Percentiles rank a stretch among this genome's conserved stretches.
Conservation (phyloP, 257 asterid species). For the Euphrasia confusa region DNA sequence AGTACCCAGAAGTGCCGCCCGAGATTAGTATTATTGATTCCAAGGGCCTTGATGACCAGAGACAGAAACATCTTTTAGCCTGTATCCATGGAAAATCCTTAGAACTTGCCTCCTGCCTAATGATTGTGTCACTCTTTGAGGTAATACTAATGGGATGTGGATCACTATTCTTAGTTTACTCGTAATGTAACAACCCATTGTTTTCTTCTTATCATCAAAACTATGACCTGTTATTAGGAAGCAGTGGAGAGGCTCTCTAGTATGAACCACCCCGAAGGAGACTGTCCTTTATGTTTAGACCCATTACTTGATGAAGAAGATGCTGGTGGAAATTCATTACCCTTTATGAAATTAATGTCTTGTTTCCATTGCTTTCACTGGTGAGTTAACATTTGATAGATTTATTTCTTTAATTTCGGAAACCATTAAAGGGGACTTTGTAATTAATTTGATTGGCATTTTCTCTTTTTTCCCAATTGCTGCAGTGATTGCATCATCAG, state of each 20-base stretch:
- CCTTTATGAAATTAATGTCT: constrained; percentile 96
- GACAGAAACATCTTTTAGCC: constrained; percentile 53
- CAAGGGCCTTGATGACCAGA: constrained; percentile 81
- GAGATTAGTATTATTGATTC: constrained; percentile 58
- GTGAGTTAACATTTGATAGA: constrained; percentile 33
- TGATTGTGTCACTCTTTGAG: constrained; percentile 96
- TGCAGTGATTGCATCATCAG: constrained; percentile 77
- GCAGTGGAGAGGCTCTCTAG: constrained; percentile 86
- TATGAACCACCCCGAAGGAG: constrained; percentile 94
- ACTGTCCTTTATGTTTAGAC: constrained; percentile 78
- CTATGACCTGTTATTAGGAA: constrained; percentile 55
- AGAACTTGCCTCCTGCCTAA: constrained; percentile 66
- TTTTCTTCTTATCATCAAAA: constrained; percentile 3
- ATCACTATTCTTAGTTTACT: constrained; percentile 19
- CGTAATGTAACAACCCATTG: constrained; percentile 9
- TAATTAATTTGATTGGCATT: constrained; percentile 14
- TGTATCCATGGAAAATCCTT: constrained; percentile 50
- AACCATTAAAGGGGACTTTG: constrained; percentile 2
- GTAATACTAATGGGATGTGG: constrained; percentile 33
- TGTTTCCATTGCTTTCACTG: constrained; percentile 98
- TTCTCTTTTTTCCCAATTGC: constrained; percentile 11
- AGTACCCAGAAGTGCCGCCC: constrained; percentile 93
- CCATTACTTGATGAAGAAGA: constrained; percentile 76
- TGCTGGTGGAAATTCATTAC: constrained; percentile 36
- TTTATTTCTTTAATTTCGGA: constrained; percentile 5